Conservation (phyloP, 2,329 filamentous ascomycete species). For the Myriosclerotinia curreyana region DNA sequence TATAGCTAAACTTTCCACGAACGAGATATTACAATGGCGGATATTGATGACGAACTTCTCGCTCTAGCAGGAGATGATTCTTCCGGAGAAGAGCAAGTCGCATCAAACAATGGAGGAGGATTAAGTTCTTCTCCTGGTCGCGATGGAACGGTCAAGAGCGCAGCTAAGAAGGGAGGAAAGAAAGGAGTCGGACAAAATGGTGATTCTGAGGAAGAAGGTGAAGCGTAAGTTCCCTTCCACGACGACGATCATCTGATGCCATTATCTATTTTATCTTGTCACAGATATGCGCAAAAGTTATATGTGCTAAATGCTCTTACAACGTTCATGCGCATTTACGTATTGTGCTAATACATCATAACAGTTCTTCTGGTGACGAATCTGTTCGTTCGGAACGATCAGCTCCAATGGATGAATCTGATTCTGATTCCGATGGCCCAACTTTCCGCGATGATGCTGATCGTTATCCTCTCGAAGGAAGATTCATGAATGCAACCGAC, state of each 20-base stretch:
- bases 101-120: slow-evolving; percentile 50
- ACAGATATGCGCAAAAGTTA: neutral
- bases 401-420: slow-evolving; percentile 85
- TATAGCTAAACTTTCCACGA: neutral
- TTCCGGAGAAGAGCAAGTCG: slow-evolving; percentile 53
- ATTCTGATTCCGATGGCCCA: slow-evolving; percentile 65
- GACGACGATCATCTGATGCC: slow-evolving; percentile 1
- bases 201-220: slow-evolving; percentile 74
- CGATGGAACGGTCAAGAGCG: slow-evolving; percentile 41
- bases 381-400: slow-evolving; percentile 75
- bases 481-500: slow-evolving; percentile 71
- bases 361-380: slow-evolving; percentile 65
- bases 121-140: slow-evolving; percentile 53
- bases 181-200: slow-evolving; percentile 47
- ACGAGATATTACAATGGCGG: slow-evolving; percentile 61
- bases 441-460: slow-evolving; percentile 56
- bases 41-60: slow-evolving; percentile 90
- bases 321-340: neutral
- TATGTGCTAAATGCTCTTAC: neutral
- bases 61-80: slow-evolving; percentile 80
- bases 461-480: slow-evolving; percentile 82
- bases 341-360: neutral
- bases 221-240: slow-evolving; percentile 63
- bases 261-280: slow-evolving; percentile 4
- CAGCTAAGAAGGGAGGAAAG: slow-evolving; percentile 52